A percentile compares a stretch with the other conserved stretches of the same genome.
Conservation (phyloP, 805 yeast species). For the Sugiyamaella lignohabitans region DNA sequence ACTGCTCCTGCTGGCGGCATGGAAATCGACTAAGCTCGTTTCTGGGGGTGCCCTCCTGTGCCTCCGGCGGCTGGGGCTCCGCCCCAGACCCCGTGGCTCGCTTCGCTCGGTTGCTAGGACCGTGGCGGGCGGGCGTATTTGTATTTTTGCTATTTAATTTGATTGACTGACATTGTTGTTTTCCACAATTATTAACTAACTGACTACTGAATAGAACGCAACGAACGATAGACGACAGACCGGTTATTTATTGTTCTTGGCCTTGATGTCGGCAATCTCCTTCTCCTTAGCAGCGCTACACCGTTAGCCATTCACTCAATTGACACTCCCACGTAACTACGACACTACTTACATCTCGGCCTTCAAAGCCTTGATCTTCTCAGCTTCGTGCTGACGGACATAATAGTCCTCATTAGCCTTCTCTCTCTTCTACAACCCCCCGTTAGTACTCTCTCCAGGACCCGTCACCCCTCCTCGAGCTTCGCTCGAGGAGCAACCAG, state of each 20-base stretch:
- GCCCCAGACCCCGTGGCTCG: too few species aligned
- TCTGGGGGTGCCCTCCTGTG: too few species aligned
- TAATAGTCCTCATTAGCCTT: slow-evolving; percentile 83
- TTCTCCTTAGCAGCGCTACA: slow-evolving; percentile 18
- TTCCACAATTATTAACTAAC: not conserved
- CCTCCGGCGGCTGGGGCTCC: too few species aligned
- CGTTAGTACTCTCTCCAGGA: too few species aligned
- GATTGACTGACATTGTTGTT: not conserved
- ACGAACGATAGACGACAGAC: too few species aligned
- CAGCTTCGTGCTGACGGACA: slow-evolving; percentile 85
- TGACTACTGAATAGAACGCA: not conserved
- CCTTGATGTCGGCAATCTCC: slow-evolving; percentile 28
- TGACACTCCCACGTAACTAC: too few species aligned
- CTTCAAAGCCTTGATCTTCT: slow-evolving; percentile 69
- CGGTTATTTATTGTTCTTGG: slow-evolving; percentile 15
- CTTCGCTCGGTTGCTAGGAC: too few species aligned
- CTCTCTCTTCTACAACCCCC: slow-evolving; percentile 81
- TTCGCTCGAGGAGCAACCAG: too few species aligned
- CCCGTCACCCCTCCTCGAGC: too few species aligned
- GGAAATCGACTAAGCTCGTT: slow-evolving; percentile 6
- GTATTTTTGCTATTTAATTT: not conserved
- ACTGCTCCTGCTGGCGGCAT: slow-evolving; percentile 6
- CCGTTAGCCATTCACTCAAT: too few species aligned
- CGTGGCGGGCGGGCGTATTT: too few species aligned
- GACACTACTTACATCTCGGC: slow-evolving; percentile 39